phyloP scores from a whole-genome alignment of 352 stramenopile genomes.

The Phytophthora megakarya region DNA sequence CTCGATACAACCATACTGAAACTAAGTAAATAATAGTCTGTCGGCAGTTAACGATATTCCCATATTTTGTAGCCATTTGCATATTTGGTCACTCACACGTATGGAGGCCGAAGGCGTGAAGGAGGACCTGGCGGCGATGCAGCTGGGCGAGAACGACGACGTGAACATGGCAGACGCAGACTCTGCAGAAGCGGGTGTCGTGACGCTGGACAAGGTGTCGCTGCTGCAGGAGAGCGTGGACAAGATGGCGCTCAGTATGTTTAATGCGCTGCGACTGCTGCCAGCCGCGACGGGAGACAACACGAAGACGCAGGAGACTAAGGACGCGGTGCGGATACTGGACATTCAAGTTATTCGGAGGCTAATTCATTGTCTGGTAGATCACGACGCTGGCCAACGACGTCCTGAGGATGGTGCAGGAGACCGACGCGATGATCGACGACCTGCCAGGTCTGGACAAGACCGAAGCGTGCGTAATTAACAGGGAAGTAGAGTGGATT shows the following conservation, averaged over 20 bases:
- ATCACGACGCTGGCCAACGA: slow-evolving; percentile 79
- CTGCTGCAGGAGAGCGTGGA: slow-evolving; percentile 86
- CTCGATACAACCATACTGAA: too few species aligned
- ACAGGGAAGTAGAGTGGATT: too few species aligned
- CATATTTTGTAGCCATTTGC: neutral
- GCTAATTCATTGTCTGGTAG: slow-evolving; percentile 31
- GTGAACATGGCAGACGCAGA: slow-evolving; percentile 37
- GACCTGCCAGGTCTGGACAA: slow-evolving; percentile 82
- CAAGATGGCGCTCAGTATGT: slow-evolving; percentile 88
- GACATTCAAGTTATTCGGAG: neutral
- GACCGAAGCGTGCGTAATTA: slow-evolving; percentile 59
- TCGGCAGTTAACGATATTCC: too few species aligned
- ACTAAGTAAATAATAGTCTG: too few species aligned
- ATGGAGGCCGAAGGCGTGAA: slow-evolving; percentile 35
- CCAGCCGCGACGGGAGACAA: slow-evolving; percentile 58
- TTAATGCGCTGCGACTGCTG: slow-evolving; percentile 83
- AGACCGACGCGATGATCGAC: slow-evolving; percentile 81
- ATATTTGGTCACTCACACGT: neutral
- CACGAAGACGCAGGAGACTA: slow-evolving; percentile 55
- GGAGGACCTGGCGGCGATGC: slow-evolving; percentile 35
- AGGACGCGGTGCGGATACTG: slow-evolving; percentile 43
- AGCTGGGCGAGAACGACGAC: slow-evolving; percentile 31
- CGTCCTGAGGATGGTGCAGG: slow-evolving; percentile 77
- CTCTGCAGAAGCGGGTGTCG: slow-evolving; percentile 25
- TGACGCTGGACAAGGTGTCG: slow-evolving; percentile 78